Conservation (phyloP, 208 protist species). For the Trypanosoma scelopori region DNA sequence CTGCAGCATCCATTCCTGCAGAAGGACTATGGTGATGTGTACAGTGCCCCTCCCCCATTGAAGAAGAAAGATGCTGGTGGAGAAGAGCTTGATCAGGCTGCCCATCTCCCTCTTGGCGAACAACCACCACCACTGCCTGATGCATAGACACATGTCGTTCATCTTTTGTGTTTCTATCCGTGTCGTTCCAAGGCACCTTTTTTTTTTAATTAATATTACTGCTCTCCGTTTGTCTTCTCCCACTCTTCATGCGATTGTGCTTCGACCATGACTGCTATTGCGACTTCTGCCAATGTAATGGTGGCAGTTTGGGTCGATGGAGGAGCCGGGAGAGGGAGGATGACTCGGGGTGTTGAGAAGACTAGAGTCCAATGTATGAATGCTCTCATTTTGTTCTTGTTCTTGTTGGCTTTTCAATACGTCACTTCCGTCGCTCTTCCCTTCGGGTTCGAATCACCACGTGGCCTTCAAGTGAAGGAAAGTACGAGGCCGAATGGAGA, state of each 20-base stretch:
- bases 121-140: neutral
- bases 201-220: slow-evolving; percentile 11
- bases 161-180: too few species aligned
- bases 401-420: too few species aligned
- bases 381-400: too few species aligned
- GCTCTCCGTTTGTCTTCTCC: slow-evolving; percentile 3
- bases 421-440: too few species aligned
- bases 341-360: too few species aligned
- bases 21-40: slow-evolving; percentile 30
- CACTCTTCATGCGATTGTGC: neutral
- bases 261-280: neutral
- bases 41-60: slow-evolving; percentile 25
- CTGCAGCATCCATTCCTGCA: slow-evolving; percentile 50
- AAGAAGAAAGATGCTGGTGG: slow-evolving; percentile 24
- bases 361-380: neutral
- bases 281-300: neutral
- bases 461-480: too few species aligned
- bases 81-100: neutral
- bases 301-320: neutral
- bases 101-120: too few species aligned
- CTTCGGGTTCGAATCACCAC: too few species aligned
- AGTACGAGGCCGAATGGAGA: too few species aligned
- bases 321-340: too few species aligned
- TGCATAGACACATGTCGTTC: slow-evolving; percentile 2
- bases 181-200: neutral